phyloP scores from a whole-genome alignment of 2,329 filamentous ascomycete species.

The Fusarium mangiferae region DNA sequence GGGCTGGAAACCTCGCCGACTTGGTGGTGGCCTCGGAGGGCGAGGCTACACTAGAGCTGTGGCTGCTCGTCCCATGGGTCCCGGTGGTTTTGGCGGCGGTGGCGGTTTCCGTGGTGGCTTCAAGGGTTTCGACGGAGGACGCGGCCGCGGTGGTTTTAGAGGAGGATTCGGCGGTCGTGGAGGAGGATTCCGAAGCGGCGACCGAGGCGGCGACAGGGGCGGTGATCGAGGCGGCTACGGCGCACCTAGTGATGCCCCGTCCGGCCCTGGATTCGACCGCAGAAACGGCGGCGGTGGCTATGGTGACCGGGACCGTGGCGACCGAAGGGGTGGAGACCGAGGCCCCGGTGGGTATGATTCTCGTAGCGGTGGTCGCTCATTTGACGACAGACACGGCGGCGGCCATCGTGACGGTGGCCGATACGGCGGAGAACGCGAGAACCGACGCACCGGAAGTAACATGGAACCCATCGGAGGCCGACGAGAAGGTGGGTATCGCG shows the following conservation, averaged over 20 bases:
- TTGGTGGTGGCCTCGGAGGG: slow-evolving; percentile 91
- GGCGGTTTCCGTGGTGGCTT: slow-evolving; percentile 59
- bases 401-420: slow-evolving; percentile 59
- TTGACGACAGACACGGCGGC: slow-evolving; percentile 65
- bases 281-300: slow-evolving; percentile 55
- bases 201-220: background rate
- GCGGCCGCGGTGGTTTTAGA: slow-evolving; percentile 57
- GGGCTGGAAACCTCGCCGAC: slow-evolving; percentile 90
- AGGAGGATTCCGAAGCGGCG: slow-evolving; percentile 63
- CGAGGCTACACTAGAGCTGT: slow-evolving; percentile 90
- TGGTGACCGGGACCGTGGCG: slow-evolving; percentile 53
- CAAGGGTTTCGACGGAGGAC: slow-evolving; percentile 58
- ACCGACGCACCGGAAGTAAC: slow-evolving; percentile 76
- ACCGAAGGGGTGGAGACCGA: slow-evolving; percentile 54
- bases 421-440: slow-evolving; percentile 56
- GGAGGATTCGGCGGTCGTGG: slow-evolving; percentile 67
- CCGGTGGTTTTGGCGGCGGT: slow-evolving; percentile 69
- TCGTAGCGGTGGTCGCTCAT: slow-evolving; percentile 66
- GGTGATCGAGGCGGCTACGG: slow-evolving; percentile 59
- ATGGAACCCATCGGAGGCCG: slow-evolving; percentile 84
- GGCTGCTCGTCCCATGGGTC: slow-evolving; percentile 75
- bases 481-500: slow-evolving; percentile 67
- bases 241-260: slow-evolving; percentile 68
- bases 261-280: slow-evolving; percentile 65
- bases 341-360: slow-evolving; percentile 70